Percentiles rank a stretch among this genome's conserved stretches.
phyloP scores from a whole-genome alignment of 2,329 filamentous ascomycete species.

The Aspergillus fischeri region DNA sequence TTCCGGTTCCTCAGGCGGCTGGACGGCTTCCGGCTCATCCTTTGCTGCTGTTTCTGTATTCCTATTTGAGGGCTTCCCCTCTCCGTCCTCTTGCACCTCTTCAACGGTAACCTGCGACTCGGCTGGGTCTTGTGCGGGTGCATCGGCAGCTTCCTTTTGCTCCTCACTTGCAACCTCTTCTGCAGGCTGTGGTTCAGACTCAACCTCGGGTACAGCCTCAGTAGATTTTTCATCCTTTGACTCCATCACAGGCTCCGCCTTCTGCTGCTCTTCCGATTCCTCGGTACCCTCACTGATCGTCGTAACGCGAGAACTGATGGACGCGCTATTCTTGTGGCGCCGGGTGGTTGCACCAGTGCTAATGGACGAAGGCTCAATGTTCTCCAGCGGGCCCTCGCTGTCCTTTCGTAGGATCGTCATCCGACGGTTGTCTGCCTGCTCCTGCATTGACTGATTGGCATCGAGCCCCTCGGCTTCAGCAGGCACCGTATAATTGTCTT shows the following conservation, averaged over 20 bases:
- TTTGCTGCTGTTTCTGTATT: constrained; percentile 3
- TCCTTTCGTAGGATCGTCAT: constrained; percentile 37
- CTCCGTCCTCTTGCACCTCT: constrained; percentile 16
- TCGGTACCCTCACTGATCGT: constrained; percentile 82
- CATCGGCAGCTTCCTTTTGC: not conserved
- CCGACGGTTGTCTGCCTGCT: constrained; percentile 26
- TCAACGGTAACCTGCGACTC: constrained; percentile 17
- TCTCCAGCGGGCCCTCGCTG: constrained; percentile 20
- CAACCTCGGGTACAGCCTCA: not conserved
- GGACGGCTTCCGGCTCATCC: constrained; percentile 5
- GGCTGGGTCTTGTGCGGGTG: constrained; percentile 1
- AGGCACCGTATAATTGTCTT: constrained; percentile 94
- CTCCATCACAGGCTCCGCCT: constrained; percentile 13
- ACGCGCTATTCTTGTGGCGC: constrained; percentile 77
- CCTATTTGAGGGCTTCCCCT: constrained; percentile 3
- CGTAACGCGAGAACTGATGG: constrained; percentile 70
- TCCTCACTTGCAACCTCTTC: constrained; percentile 1
- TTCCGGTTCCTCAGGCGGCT: not conserved
- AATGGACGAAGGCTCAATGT: constrained; percentile 44
- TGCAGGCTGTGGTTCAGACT: not conserved
- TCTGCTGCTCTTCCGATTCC: constrained; percentile 51
- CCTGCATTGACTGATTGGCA: constrained; percentile 26
- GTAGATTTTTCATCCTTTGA: constrained; percentile 5
- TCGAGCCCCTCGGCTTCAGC: constrained; percentile 86
- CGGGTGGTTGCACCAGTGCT: constrained; percentile 68